Evolutionary conservation across 805 yeast genomes (phyloP), one percentile per base, ranked within the genome.

Genomic region (Yarrowia alimentaria): DNA sequence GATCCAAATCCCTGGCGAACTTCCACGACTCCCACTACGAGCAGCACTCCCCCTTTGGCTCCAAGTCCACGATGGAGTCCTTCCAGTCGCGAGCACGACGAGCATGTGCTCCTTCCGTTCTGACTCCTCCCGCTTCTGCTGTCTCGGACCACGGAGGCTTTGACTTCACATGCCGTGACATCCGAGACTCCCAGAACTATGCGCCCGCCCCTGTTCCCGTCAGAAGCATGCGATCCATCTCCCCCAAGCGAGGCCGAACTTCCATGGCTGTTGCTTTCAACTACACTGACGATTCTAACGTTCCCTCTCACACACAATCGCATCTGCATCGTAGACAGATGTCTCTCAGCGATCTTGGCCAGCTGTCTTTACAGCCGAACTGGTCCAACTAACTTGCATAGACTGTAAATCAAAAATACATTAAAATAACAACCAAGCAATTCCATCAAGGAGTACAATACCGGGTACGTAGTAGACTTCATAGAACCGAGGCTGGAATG

Each of bases 381-480:
- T 40, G 47, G 47, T 28, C 47, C 33, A 40, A 40, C 47, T 40
- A 40, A 40, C 47, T 40, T 40, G 47, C 47, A 40, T 40, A 40
- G 33, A 40, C n/a, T n/a, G n/a, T n/a, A n/a, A n/a, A n/a, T n/a
- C n/a, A n/a, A n/a, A n/a, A n/a, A 38, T 26, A 38, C 30, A 34
- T 22, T 21, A 13, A 34, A n/a, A n/a, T n/a, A n/a, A n/a, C n/a
- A n/a, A n/a, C n/a, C n/a, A n/a, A n/a, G n/a, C n/a, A n/a, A n/a
- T n/a, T n/a, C n/a, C n/a, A n/a, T n/a, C n/a, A n/a, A n/a, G n/a
- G n/a, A n/a, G n/a, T n/a, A n/a, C n/a, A n/a, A n/a, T n/a, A n/a
- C n/a, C n/a, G n/a, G n/a, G n/a, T n/a, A n/a, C n/a, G n/a, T n/a
- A n/a, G n/a, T n/a, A n/a, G n/a, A n/a, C n/a, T n/a, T n/a, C n/a